Evolutionary conservation across 441 rosid genomes (phyloP), one percentile per base, ranked within the genome.

Genomic region (Populus hybrid): DNA sequence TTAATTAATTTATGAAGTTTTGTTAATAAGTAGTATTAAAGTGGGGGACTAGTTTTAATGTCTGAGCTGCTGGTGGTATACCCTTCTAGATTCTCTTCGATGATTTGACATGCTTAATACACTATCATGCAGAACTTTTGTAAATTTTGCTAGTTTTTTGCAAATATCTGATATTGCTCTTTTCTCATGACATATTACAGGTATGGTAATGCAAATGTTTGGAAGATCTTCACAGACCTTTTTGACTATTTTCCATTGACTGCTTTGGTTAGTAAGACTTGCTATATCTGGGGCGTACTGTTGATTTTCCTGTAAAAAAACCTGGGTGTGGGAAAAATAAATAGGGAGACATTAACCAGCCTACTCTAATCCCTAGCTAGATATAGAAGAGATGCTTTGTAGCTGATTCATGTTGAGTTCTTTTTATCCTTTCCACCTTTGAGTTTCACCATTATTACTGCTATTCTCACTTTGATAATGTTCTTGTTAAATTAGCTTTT

Each of bases 211-310:
- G 97, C 97, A 64, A 90, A 28, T 28, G 30, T 28, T 28, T 28
- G 30, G 30, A 28, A 26, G 28, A 26, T 26, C 32, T 30, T 30
- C 79, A 93, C 98, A 46, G 98, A 95, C 84, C 94, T 95, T 76
- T 95, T 95, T 73, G 98, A 95, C 84, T 95, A 90, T 90, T 92
- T 95, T 73, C 97, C 98, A 18, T 81, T 95, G 86, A 95, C 98
- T 75, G 98, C 98, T 73, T 87, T 95, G 98, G 98, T 95, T 81
- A 89, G 95, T 91, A 77, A 77, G 69, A 36, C 46, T 35, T 64
- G 32, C 26, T 42, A 4, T 12, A 34, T 20, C 34, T 70, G 9
- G 72, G n/a, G 6, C 40, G 42, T 30, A 50, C 40, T 74, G 63
- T 67, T 57, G 73, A 61, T 65, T 42, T 76, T 78, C 70, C 73